These are phyloP conservation scores for Boletus fagicola DNA, from an alignment of 768 basidiomycete species.

Conservation along the genomic window DNA sequence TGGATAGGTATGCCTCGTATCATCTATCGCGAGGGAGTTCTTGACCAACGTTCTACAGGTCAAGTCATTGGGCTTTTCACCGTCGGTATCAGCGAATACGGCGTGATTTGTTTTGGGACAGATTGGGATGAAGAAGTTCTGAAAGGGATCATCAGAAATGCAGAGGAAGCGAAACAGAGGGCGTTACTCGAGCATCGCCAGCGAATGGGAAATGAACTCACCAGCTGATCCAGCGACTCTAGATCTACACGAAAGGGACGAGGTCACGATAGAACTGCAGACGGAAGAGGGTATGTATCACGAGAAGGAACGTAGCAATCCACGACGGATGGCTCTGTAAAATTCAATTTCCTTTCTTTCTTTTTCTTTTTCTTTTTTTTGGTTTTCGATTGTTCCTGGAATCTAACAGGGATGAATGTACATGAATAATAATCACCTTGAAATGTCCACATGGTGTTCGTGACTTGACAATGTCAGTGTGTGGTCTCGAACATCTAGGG, in stretches of 20 bases:
- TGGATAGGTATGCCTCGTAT: constrained; percentile 43
- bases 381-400: background rate
- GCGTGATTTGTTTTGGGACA: constrained; percentile 53
- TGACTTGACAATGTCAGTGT: background rate
- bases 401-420: background rate
- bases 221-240: constrained; percentile 13
- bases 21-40: background rate
- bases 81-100: constrained; percentile 68
- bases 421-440: background rate
- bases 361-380: background rate
- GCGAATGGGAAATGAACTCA: constrained; percentile 11
- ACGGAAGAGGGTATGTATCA: background rate
- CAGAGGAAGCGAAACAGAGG: constrained; percentile 32
- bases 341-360: background rate
- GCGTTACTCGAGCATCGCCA: constrained; percentile 23
- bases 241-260: background rate
- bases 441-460: background rate
- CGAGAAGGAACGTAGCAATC: background rate
- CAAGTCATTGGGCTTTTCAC: constrained; percentile 72
- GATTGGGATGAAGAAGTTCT: constrained; percentile 47
- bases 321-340: background rate
- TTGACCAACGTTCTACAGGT: constrained; percentile 39
- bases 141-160: constrained; percentile 39
- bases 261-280: background rate
- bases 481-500: background rate